Evolutionary conservation across 2,329 filamentous ascomycete species (phyloP).

Genomic region (Ceratocystis lukuohia): DNA sequence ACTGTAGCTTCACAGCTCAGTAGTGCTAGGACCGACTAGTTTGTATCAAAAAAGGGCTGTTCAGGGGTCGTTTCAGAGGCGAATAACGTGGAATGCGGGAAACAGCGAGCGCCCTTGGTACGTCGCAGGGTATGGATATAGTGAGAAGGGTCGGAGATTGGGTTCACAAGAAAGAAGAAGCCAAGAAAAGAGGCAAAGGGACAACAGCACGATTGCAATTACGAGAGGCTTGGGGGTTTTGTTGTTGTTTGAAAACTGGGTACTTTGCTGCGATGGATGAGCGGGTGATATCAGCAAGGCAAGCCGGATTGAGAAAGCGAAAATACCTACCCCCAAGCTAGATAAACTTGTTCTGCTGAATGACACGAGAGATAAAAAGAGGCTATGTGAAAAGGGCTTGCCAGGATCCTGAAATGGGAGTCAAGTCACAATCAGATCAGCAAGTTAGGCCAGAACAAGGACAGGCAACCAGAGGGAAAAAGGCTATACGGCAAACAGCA

Average conservation of each 20-base stretch:
- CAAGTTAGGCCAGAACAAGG: not conserved
- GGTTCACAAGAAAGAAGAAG: not conserved
- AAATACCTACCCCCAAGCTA: not conserved
- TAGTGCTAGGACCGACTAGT: not conserved
- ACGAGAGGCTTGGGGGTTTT: not conserved
- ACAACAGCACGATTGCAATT: not conserved
- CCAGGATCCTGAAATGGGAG: not conserved
- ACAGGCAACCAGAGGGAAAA: not conserved
- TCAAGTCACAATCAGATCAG: slow-evolving; percentile 5
- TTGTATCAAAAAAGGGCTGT: slow-evolving; percentile 7
- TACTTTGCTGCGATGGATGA: not conserved
- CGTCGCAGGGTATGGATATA: not conserved
- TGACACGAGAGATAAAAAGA: not conserved
- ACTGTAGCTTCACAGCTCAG: slow-evolving; percentile 8
- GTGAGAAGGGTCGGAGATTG: not conserved
- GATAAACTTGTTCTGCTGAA: not conserved
- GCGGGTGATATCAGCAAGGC: not conserved
- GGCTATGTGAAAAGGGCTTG: not conserved
- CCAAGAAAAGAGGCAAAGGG: not conserved
- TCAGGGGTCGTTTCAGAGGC: slow-evolving; percentile 9
- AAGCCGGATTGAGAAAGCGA: not conserved
- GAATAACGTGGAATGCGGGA: slow-evolving; percentile 6
- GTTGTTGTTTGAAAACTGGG: not conserved
- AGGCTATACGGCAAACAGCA: not conserved
- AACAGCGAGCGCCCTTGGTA: not conserved